Conservation (phyloP, 2,329 filamentous ascomycete species). For the Blumeria hordei region DNA sequence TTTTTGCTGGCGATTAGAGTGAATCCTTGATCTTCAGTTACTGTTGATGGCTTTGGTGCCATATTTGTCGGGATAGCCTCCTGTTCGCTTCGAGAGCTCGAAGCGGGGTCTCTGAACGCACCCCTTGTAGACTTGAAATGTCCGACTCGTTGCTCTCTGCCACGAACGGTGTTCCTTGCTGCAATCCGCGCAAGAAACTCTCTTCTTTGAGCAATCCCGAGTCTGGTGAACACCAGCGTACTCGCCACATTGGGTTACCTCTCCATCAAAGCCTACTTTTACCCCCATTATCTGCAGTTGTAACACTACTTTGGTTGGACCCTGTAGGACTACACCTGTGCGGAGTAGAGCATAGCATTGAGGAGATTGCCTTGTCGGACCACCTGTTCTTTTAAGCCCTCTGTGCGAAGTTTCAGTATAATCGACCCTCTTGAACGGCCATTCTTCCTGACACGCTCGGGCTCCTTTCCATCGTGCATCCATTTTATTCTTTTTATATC, state of each 20-base stretch:
- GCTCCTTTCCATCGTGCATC: neutral
- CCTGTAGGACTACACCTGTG: neutral
- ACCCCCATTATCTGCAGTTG: neutral
- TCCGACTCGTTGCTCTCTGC: neutral
- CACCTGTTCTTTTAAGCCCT: neutral
- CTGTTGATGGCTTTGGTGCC: no score
- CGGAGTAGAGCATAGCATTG: neutral
- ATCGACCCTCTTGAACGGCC: neutral
- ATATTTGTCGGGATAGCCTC: no score
- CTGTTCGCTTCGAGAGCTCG: no score
- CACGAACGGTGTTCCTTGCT: conserved; percentile 4
- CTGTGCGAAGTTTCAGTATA: neutral
- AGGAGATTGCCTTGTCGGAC: neutral
- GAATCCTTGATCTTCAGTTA: no score
- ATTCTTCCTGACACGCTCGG: neutral
- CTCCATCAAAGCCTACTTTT: neutral
- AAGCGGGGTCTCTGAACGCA: neutral
- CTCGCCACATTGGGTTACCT: neutral
- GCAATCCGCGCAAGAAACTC: neutral
- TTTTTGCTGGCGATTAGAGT: no score
- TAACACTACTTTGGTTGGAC: neutral
- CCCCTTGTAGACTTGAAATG: neutral
- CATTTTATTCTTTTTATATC: neutral
- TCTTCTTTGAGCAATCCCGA: neutral
- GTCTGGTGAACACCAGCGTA: neutral